These are phyloP conservation scores for Mycena sanguinolenta DNA, from an alignment of 768 basidiomycete species.

Conservation along the genomic window DNA sequence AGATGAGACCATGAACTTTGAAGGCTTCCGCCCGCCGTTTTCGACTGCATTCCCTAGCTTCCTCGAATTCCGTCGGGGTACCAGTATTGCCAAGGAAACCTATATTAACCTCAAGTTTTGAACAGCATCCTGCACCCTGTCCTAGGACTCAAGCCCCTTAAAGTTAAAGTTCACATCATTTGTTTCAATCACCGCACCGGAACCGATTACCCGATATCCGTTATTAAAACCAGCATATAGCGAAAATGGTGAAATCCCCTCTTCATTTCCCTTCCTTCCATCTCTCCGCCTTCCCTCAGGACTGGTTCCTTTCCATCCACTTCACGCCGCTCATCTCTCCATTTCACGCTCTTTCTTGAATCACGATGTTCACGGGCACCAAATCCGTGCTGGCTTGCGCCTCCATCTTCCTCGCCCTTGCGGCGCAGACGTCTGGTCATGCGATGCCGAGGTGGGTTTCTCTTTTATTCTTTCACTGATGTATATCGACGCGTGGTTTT, in stretches of 20 bases:
- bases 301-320: constrained; percentile 33
- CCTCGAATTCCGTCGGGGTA: too few relatives aligned
- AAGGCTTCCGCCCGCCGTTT: too few relatives aligned
- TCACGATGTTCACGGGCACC: constrained; percentile 26
- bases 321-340: constrained; percentile 6
- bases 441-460: constrained; percentile 29
- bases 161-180: neutral
- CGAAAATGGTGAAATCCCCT: neutral
- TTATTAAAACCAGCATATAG: neutral
- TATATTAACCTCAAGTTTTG: too few relatives aligned
- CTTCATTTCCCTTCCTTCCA: constrained; percentile 1
- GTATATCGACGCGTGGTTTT: neutral
- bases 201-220: neutral
- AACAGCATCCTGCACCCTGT: too few relatives aligned
- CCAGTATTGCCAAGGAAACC: too few relatives aligned
- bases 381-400: constrained; percentile 30
- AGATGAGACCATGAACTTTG: too few relatives aligned
- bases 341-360: constrained; percentile 25
- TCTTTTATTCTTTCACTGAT: neutral
- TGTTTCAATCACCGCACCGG: too few relatives aligned
- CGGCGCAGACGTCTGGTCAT: constrained; percentile 30
- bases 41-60: too few relatives aligned
- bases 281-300: constrained; percentile 18
- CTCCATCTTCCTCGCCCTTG: constrained; percentile 29
- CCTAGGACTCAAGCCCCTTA: neutral